Conservation (phyloP, 352 stramenopile species). For the Globisporangium alternatum region DNA sequence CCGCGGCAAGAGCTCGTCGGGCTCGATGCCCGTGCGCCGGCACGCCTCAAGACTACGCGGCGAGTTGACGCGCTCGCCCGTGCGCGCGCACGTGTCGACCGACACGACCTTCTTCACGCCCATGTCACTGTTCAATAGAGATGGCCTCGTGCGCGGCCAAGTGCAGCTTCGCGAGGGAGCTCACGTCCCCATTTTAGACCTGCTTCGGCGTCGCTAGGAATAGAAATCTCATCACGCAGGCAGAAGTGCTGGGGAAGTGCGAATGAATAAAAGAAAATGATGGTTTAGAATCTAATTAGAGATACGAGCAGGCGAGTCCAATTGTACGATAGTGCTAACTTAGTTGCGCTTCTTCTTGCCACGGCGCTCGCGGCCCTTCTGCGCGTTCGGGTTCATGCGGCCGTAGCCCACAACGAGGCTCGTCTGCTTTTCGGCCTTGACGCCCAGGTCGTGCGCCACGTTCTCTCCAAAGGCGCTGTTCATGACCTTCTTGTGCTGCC, state of each 20-base stretch:
- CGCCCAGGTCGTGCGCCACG: constrained; percentile 91
- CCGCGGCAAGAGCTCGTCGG: constrained; percentile 61
- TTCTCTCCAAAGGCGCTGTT: constrained; percentile 95
- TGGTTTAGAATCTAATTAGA: constrained; percentile 1
- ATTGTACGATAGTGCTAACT: constrained; percentile 3
- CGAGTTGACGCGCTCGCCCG: constrained; percentile 54
- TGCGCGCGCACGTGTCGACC: constrained; percentile 42
- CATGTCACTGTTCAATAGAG: constrained; percentile 12
- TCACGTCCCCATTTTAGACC: constrained; percentile 2
- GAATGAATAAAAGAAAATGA: too few relatives aligned
- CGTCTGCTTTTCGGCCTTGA: constrained; percentile 89
- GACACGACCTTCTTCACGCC: constrained; percentile 43
- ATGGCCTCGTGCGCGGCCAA: background rate
- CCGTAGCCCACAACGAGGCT: constrained; percentile 92
- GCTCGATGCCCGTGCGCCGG: constrained; percentile 60
- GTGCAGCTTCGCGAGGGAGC: background rate
- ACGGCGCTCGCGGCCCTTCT: constrained; percentile 94
- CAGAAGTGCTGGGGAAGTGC: too few relatives aligned
- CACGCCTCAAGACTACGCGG: constrained; percentile 70
- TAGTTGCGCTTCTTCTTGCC: constrained; percentile 96
- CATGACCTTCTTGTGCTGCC: constrained; percentile 90
- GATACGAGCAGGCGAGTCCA: background rate
- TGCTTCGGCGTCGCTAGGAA: background rate
- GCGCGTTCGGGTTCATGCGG: constrained; percentile 95
- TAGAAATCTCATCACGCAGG: background rate